Evolutionary conservation across 305 asterid species (phyloP).

Genomic region (Striga hermonthica): DNA sequence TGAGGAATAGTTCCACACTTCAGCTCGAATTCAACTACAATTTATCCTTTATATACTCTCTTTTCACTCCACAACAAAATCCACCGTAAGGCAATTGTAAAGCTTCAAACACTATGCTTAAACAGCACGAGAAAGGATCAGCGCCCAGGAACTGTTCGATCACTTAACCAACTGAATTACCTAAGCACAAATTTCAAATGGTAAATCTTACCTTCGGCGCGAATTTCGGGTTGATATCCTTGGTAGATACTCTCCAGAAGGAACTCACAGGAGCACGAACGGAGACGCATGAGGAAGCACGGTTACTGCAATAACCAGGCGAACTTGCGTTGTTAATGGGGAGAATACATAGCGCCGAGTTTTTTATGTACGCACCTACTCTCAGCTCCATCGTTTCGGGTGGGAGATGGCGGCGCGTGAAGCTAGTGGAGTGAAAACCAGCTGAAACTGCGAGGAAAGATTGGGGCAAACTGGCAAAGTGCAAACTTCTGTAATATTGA

Average conservation of each 20-base stretch:
- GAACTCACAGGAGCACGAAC: conserved; percentile 31
- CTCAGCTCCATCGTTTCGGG: conserved; percentile 42
- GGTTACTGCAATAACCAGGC: conserved; percentile 2
- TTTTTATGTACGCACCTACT: conserved; percentile 30
- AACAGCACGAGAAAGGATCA: neutral
- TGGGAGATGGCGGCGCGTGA: neutral
- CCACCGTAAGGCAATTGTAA: neutral
- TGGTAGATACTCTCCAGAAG: conserved; percentile 36
- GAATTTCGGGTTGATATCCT: conserved; percentile 31
- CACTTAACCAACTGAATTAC: conserved; percentile 1
- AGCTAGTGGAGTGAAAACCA: too few relatives aligned
- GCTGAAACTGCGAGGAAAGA: too few relatives aligned
- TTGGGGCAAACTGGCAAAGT: too few relatives aligned
- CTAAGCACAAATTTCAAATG: neutral
- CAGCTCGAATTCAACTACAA: neutral
- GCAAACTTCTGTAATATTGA: too few relatives aligned
- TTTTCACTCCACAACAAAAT: neutral
- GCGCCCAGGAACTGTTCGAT: too few relatives aligned
- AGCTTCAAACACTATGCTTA: neutral
- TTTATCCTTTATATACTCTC: neutral
- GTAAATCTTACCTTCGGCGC: conserved; percentile 32
- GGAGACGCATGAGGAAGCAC: conserved; percentile 27
- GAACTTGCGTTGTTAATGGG: conserved; percentile 26
- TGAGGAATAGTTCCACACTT: neutral
- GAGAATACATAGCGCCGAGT: conserved; percentile 22